Evolutionary conservation across 768 basidiomycete genomes (phyloP), one percentile per base, ranked within the genome.

Genomic region (Kwoniella heveanensis): DNA sequence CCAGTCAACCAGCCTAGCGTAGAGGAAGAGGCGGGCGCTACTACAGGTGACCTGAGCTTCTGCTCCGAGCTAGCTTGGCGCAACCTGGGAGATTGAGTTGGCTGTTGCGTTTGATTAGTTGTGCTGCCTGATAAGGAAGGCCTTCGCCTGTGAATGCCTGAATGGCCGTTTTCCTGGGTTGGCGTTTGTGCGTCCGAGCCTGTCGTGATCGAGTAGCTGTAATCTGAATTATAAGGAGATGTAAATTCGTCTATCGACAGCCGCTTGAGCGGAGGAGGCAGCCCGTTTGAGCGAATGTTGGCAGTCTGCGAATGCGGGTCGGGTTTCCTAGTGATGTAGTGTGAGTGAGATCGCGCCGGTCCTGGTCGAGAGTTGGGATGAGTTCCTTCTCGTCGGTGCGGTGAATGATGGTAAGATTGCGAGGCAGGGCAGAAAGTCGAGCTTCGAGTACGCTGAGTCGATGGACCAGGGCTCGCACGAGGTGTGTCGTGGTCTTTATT

Each of bases 181-280:
- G 62, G 62, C 3, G 62, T 64, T 21, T 60, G 58, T 44, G 37
- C 58, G 58, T 60, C 58, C 19, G 48, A 60, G 25, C 58, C 58
- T 27, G 58, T 60, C 10, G 58, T 46, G 25, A 48, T n/a, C 26
- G 56, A 29, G 25, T 57, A 32, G 26, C n/a, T 37, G 39, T 39
- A 6, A 37, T 55, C 26, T 30, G 29, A 2, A 58, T 58, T 46
- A 49, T 30, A 37, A 50, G 44, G 47, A 36, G 21, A 10, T 9
- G 54, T 15, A 19, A 32, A 27, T 9, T 36, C 54, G 54, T 62
- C 60, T 30, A 62, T 55, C 9, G 60, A 62, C 54, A 62, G 47
- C 47, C 60, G 60, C 47, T 62, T 62, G n/a, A 62, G 53, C 54
- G 60, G 47, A 10, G 39, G 39, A 44, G 39, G 39, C 10, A 44